Evolutionary conservation across 192 early-diverging fungal species (phyloP).

Genomic region (Coemansia sp.): DNA sequence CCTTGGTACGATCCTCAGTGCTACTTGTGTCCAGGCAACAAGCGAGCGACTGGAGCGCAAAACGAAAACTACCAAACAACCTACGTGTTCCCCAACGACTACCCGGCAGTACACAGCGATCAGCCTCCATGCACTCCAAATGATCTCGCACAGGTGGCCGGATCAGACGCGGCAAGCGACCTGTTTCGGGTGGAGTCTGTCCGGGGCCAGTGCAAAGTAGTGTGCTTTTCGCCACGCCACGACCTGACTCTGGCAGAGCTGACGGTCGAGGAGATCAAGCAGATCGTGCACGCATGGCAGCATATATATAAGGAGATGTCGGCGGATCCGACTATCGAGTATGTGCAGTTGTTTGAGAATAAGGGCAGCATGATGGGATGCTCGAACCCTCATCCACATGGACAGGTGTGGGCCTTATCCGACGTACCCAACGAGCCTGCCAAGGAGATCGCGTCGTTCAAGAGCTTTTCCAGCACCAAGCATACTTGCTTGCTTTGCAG

Average conservation of each 20-base stretch:
- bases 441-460: conserved; percentile 67
- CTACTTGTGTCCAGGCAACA: conserved; percentile 87
- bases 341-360: conserved; percentile 98
- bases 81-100: conserved; percentile 91
- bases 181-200: conserved; percentile 62
- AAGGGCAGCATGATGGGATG: conserved; percentile 97
- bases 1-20: conserved; percentile 78
- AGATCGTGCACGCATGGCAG: conserved; percentile 75
- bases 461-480: conserved; percentile 56
- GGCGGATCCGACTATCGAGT: conserved; percentile 56
- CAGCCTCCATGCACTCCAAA: conserved; percentile 45
- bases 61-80: conserved; percentile 83
- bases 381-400: conserved; percentile 95
- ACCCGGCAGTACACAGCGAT: conserved; percentile 72
- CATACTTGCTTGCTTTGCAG: conserved; percentile 74
- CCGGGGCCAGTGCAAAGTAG: conserved; percentile 79
- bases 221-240: conserved; percentile 92
- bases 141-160: conserved; percentile 21
- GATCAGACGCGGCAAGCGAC: conserved; percentile 12
- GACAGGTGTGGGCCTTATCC: conserved; percentile 90
- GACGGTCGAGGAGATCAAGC: conserved; percentile 58
- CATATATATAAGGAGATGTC: conserved; percentile 58
- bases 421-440: conserved; percentile 78
- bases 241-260: conserved; percentile 89
- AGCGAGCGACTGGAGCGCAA: conserved; percentile 61